Percentiles rank a stretch among this genome's conserved stretches.
Evolutionary conservation across 1,139 yeast genomes (phyloP).

Genomic region (Eremothecium cymbalariae): DNA sequence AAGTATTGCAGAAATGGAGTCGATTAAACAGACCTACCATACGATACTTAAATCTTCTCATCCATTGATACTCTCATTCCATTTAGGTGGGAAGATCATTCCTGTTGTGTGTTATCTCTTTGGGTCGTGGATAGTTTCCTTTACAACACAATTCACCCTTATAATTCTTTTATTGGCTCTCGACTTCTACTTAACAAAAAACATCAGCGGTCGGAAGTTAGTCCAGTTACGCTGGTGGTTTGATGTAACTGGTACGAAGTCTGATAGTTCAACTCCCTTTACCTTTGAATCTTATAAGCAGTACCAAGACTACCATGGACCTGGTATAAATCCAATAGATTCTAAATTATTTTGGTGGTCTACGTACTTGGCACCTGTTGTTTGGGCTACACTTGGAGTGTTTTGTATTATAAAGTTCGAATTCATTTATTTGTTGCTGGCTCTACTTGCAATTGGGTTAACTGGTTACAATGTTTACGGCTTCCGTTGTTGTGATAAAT

Average conservation of each 20-base stretch:
- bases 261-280: conserved; percentile 30
- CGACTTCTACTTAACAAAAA: conserved; percentile 92
- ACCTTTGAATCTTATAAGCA: conserved; percentile 31
- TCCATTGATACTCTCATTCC: conserved; percentile 27
- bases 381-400: conserved; percentile 68
- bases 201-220: conserved; percentile 77
- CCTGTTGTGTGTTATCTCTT: conserved; percentile 30
- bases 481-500: conserved; percentile 83
- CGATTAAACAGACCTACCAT: conserved; percentile 26
- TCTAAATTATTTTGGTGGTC: conserved; percentile 82
- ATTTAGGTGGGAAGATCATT: conserved; percentile 27
- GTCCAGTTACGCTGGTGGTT: conserved; percentile 98
- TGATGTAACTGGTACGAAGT: conserved; percentile 35
- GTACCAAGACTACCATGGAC: conserved; percentile 20
- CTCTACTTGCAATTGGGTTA: conserved; percentile 57
- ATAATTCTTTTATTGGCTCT: conserved; percentile 70
- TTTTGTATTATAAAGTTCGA: conserved; percentile 72
- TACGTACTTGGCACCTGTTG: conserved; percentile 62
- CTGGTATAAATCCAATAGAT: conserved; percentile 81
- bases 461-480: conserved; percentile 82
- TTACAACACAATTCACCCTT: conserved; percentile 53
- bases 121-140: conserved; percentile 28
- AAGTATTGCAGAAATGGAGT: conserved; percentile 24
- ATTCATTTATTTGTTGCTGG: conserved; percentile 61
- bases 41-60: conserved; percentile 32